Evolutionary conservation across 768 basidiomycete species (phyloP), one percentile per base, ranked within the genome.

Genomic region (Tephrocybe sp.): DNA sequence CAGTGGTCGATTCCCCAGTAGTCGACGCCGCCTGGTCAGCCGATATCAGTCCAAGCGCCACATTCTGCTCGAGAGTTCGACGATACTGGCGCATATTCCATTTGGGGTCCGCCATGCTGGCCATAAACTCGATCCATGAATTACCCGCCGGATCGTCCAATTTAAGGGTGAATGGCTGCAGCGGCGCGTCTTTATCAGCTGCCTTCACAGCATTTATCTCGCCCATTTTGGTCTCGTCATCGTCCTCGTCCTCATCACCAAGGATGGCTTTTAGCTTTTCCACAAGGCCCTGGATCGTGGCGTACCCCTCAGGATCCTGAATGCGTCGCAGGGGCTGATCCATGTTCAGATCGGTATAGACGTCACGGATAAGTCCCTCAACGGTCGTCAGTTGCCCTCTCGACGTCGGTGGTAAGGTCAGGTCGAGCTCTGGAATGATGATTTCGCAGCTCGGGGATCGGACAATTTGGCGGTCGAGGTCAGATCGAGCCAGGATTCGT

Each of bases 341-440:
- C 51, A 78, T 71, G 54, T 75, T 76, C 34, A 98, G 79, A 71
- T 98, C 96, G 0, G 85, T 70, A 25, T 90, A 73, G 37, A 93
- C 84, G 58, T 96, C 86, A 23, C 86, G 80, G 26, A 99, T 70
- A 56, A 98, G 81, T 32, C 97, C 96, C 67, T 99, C 97, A 42
- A 98, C 81, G 2, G 93, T 99, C n/a, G 96, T 98, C 11, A 99
- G 81, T 63, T 97, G 93, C 9, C 96, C 96, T 14, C 91, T 83
- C 6, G 73, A 73, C 9, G 84, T 82, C 0, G 90, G 75, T 0
- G 97, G 97, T 25, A 99, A 89, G 2, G 93, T 96, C 54, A 99
- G 78, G 58, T 93, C 85, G 59, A 88, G 82, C 65, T 98, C 93
- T 17, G 93, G 91, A 50, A 99, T 86, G 39, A 74, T 64, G 60